Percentiles rank a stretch among this genome's conserved stretches.
Conservation (phyloP, 345 rosid genomes). For the Eutrema heterophyllum region DNA sequence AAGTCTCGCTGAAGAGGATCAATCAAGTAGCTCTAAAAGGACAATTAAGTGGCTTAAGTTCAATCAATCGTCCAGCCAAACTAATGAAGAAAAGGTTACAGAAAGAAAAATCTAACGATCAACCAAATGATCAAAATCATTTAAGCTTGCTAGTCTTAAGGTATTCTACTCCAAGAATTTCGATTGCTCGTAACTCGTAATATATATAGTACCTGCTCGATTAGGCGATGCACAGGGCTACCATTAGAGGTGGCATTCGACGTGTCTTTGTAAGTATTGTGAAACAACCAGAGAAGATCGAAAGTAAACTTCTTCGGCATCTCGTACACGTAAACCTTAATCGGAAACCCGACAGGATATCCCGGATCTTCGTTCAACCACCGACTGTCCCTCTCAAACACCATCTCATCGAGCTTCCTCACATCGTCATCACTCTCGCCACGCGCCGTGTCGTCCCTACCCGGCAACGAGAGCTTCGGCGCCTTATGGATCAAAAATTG, state of each 20-base stretch:
- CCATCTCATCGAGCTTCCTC: conserved; percentile 40
- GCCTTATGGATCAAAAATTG: conserved; percentile 42
- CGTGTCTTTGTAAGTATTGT: conserved; percentile 62
- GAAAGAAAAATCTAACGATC: not conserved
- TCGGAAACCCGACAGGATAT: conserved; percentile 49
- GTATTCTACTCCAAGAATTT: too few relatives aligned
- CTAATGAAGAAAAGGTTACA: not conserved
- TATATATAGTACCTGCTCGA: conserved; percentile 56
- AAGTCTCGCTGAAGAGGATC: not conserved
- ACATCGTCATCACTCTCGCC: conserved; percentile 31
- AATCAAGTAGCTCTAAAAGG: not conserved
- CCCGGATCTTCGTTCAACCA: conserved; percentile 36
- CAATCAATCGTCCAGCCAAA: not conserved
- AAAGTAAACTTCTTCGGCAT: conserved; percentile 88
- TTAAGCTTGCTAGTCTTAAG: not conserved
- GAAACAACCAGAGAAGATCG: conserved; percentile 74
- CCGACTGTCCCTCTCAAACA: conserved; percentile 41
- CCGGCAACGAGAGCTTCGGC: conserved; percentile 12
- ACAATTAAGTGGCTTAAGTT: not conserved
- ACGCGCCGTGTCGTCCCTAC: conserved; percentile 41
- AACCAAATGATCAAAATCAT: not conserved
- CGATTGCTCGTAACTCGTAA: not conserved
- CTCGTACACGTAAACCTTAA: conserved; percentile 81
- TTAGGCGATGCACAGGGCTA: conserved; percentile 92
- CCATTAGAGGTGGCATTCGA: conserved; percentile 91